These are phyloP conservation scores for Macaranga tanarius DNA, from an alignment of 441 rosid species.

Conservation along the genomic window DNA sequence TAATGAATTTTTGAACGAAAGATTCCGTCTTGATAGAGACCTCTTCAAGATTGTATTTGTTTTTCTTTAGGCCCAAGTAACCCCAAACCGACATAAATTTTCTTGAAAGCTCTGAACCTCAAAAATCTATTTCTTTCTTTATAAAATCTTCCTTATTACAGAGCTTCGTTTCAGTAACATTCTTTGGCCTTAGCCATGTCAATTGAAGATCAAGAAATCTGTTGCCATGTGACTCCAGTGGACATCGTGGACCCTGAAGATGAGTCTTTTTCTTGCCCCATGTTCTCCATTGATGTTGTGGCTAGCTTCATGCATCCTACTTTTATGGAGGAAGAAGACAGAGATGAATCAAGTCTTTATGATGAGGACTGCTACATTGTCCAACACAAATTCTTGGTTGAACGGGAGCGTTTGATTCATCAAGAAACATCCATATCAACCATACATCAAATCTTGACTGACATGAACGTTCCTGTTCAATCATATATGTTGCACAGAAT, in stretches of 20 bases:
- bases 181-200: not conserved
- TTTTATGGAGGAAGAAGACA: not conserved
- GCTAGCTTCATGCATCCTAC: not conserved
- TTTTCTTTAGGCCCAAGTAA: too few relatives aligned
- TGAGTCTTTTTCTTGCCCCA: constrained; percentile 6
- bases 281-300: not conserved
- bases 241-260: not conserved
- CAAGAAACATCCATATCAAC: not conserved
- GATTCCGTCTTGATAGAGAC: too few relatives aligned
- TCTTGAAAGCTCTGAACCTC: not conserved
- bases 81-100: not conserved
- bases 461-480: not conserved
- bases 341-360: constrained; percentile 2
- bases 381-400: not conserved
- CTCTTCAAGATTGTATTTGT: too few relatives aligned
- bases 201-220: constrained; percentile 1
- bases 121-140: not conserved
- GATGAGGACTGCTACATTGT: not conserved
- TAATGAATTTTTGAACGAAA: too few relatives aligned
- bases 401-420: constrained; percentile 2
- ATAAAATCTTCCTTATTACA: too few relatives aligned
- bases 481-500: not conserved
- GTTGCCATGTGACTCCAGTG: constrained; percentile 10
- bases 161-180: too few relatives aligned
- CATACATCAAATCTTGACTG: not conserved